Percentiles rank a stretch among this genome's conserved stretches.
These are phyloP conservation scores for Fragaria nilgerrensis DNA, from an alignment of 306 rosid genomes.

Conservation along the genomic window DNA sequence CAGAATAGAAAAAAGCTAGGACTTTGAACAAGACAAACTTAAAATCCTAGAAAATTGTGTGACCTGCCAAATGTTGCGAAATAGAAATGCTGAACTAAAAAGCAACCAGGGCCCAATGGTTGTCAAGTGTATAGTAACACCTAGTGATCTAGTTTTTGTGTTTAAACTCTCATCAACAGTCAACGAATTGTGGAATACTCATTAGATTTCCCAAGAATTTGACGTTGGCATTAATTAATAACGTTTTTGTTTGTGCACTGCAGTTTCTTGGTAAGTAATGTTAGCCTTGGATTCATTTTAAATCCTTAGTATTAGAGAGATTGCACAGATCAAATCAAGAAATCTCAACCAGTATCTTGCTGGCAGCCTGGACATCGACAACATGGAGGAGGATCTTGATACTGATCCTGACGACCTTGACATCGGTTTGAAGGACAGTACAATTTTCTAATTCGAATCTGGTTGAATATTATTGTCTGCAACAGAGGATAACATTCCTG, in stretches of 20 bases:
- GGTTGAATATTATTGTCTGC: constrained; percentile 12
- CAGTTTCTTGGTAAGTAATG: too few species aligned
- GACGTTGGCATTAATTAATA: background rate
- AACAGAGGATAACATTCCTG: constrained; percentile 87
- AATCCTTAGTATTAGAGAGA: background rate
- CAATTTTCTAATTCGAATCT: constrained; percentile 21
- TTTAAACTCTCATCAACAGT: background rate
- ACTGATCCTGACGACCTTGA: constrained; percentile 85
- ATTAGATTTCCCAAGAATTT: background rate
- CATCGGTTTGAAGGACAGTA: constrained; percentile 29
- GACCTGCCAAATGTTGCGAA: background rate
- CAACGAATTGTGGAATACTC: background rate
- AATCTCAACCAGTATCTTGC: constrained; percentile 66
- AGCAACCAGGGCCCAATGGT: background rate
- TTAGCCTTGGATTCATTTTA: background rate
- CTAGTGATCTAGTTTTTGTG: background rate
- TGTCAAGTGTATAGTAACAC: background rate
- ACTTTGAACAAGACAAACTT: background rate
- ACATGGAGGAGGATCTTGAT: constrained; percentile 90
- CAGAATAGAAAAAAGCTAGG: background rate
- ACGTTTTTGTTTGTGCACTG: too few species aligned
- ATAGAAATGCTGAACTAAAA: background rate
- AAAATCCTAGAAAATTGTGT: background rate
- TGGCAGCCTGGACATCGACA: constrained; percentile 84
- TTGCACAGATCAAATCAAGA: too few species aligned